Evolutionary conservation across 805 yeast genomes (phyloP).

Genomic region (Starmerella stellata): DNA sequence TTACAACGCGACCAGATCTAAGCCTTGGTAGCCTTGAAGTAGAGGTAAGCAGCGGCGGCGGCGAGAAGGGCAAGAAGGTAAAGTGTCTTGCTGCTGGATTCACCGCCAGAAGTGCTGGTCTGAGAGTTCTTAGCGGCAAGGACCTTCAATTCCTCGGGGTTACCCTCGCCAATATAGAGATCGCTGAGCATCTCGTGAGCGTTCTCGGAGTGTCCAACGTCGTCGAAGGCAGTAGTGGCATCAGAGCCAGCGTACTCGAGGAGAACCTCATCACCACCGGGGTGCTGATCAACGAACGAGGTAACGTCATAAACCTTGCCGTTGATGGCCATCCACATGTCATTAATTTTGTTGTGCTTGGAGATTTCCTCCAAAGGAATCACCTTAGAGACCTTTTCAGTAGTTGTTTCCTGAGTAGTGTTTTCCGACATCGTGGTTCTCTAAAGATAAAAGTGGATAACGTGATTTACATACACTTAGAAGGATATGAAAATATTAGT

Average conservation of each 20-base stretch:
- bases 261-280: constrained; percentile 75
- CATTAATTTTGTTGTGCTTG: constrained; percentile 32
- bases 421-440: constrained; percentile 1
- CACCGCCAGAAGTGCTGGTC: constrained; percentile 11
- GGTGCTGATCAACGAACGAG: constrained; percentile 40
- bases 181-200: constrained; percentile 62
- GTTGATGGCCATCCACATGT: constrained; percentile 54
- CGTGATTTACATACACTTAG: background rate
- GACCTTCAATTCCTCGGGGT: constrained; percentile 28
- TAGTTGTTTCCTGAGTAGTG: background rate
- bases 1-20: background rate
- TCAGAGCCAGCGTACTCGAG: constrained; percentile 67
- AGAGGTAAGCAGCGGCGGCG: constrained; percentile 23
- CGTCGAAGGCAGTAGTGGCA: constrained; percentile 52
- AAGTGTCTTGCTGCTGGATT: constrained; percentile 14
- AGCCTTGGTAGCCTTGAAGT: constrained; percentile 14
- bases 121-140: constrained; percentile 9
- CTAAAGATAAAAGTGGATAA: background rate
- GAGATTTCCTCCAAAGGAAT: constrained; percentile 29
- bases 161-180: constrained; percentile 60
- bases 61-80: constrained; percentile 21
- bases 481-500: background rate
- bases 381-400: constrained; percentile 10
- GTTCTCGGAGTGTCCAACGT: constrained; percentile 94
- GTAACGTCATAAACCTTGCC: constrained; percentile 53